phyloP scores from a whole-genome alignment of 257 asterid species.

The Lantana camara region DNA sequence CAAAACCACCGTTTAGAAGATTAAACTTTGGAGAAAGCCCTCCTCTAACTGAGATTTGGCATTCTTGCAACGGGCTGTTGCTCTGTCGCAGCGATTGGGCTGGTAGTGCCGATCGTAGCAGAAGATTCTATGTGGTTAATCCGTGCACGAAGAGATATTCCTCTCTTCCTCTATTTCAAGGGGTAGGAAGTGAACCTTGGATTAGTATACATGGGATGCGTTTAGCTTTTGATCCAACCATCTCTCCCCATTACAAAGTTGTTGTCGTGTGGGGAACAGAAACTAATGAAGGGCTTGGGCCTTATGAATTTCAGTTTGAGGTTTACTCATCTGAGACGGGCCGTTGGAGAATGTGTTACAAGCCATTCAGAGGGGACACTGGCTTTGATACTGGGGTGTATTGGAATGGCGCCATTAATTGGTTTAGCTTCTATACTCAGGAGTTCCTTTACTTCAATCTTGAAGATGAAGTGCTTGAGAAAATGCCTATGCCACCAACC shows the following conservation, averaged over 20 bases:
- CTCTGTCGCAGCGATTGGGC: conserved; percentile 21
- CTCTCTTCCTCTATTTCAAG: not conserved
- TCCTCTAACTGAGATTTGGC: conserved; percentile 18
- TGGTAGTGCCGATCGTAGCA: not conserved
- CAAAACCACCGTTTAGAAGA: not conserved
- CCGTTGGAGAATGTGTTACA: conserved; percentile 35
- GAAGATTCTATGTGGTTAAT: conserved; percentile 33
- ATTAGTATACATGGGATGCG: conserved; percentile 5
- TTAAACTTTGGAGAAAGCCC: conserved; percentile 9
- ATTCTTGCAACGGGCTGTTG: conserved; percentile 44
- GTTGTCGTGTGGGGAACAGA: conserved; percentile 16
- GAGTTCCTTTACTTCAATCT: conserved; percentile 19
- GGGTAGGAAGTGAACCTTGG: not conserved
- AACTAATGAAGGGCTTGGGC: not conserved
- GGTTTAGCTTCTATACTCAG: not conserved
- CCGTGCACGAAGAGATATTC: conserved; percentile 20
- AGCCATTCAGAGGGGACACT: conserved; percentile 1
- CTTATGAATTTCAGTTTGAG: conserved; percentile 12
- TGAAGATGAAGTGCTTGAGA: conserved; percentile 16
- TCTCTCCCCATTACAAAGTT: conserved; percentile 40
- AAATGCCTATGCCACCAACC: conserved; percentile 20
- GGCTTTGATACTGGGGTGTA: conserved; percentile 28
- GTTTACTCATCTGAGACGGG: conserved; percentile 40
- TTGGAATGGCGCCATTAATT: conserved; percentile 37
- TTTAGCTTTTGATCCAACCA: conserved; percentile 44